Conservation (phyloP, 176 grass and related monocot genomes). For the Oryza rufipogon region DNA sequence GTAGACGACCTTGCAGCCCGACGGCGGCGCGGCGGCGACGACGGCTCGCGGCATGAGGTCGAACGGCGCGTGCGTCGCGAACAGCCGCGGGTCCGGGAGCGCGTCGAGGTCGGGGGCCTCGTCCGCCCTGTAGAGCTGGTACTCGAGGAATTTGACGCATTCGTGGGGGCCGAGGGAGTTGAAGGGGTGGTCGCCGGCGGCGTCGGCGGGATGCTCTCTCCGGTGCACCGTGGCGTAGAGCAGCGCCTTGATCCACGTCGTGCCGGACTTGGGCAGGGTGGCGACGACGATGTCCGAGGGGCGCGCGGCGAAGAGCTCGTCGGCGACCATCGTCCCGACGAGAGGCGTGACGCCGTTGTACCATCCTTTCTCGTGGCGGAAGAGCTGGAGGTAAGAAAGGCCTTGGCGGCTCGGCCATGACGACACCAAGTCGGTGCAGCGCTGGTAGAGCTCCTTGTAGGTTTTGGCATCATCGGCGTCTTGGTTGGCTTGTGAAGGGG, state of each 20-base stretch:
- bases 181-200: constrained; percentile 18
- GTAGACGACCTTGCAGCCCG: too few relatives aligned
- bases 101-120: neutral
- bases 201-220: neutral
- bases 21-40: too few relatives aligned
- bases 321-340: constrained; percentile 17
- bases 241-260: neutral
- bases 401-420: too few relatives aligned
- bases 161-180: constrained; percentile 12
- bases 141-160: constrained; percentile 14
- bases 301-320: neutral
- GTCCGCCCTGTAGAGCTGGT: neutral
- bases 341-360: neutral
- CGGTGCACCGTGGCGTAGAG: constrained; percentile 19
- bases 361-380: constrained; percentile 29
- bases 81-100: constrained; percentile 26
- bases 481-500: too few relatives aligned
- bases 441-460: too few relatives aligned
- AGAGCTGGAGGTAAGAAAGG: neutral
- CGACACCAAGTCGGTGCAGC: too few relatives aligned
- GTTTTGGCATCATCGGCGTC: too few relatives aligned
- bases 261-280: constrained; percentile 22
- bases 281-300: neutral
- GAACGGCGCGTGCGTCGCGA: too few relatives aligned
- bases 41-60: too few relatives aligned